Percentiles rank a stretch among this genome's conserved stretches.
Evolutionary conservation across 805 yeast genomes (phyloP).

Genomic region (Yamadazyma ubonensis): DNA sequence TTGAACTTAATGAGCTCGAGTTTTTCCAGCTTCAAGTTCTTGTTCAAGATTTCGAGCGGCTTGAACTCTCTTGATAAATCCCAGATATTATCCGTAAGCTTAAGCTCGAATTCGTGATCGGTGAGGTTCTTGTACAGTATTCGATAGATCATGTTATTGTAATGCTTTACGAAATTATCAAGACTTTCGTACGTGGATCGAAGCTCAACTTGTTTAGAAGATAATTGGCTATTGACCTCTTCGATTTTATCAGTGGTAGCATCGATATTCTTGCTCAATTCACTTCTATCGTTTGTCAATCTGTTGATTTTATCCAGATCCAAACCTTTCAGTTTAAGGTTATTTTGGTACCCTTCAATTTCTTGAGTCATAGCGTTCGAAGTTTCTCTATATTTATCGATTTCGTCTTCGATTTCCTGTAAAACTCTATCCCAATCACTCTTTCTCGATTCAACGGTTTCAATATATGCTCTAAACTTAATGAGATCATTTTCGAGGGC

Average conservation of each 20-base stretch:
- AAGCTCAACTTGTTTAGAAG: conserved; percentile 50
- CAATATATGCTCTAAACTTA: conserved; percentile 71
- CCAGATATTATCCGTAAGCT: conserved; percentile 22
- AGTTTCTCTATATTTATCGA: conserved; percentile 43
- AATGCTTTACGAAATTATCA: conserved; percentile 52
- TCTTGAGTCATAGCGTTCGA: conserved; percentile 38
- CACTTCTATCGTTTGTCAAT: conserved; percentile 61
- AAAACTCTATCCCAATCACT: conserved; percentile 61
- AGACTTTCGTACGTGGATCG: conserved; percentile 51
- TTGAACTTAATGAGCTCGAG: conserved; percentile 31
- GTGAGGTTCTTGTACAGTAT: conserved; percentile 26
- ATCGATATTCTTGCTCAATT: conserved; percentile 55
- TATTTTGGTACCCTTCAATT: conserved; percentile 41
- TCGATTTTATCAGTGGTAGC: conserved; percentile 40
- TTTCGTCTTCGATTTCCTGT: conserved; percentile 56
- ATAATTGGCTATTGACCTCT: conserved; percentile 44
- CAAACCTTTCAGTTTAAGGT: conserved; percentile 53
- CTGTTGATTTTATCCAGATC: conserved; percentile 63
- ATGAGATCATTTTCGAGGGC: conserved; percentile 69
- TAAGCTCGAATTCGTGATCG: conserved; percentile 40
- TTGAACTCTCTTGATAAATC: conserved; percentile 16
- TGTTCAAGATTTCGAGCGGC: conserved; percentile 38
- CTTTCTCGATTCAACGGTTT: conserved; percentile 63
- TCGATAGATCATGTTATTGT: conserved; percentile 54
- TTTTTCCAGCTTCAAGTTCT: conserved; percentile 47